Conservation (phyloP, 2,329 filamentous ascomycete species). For the Colletotrichum sidae region DNA sequence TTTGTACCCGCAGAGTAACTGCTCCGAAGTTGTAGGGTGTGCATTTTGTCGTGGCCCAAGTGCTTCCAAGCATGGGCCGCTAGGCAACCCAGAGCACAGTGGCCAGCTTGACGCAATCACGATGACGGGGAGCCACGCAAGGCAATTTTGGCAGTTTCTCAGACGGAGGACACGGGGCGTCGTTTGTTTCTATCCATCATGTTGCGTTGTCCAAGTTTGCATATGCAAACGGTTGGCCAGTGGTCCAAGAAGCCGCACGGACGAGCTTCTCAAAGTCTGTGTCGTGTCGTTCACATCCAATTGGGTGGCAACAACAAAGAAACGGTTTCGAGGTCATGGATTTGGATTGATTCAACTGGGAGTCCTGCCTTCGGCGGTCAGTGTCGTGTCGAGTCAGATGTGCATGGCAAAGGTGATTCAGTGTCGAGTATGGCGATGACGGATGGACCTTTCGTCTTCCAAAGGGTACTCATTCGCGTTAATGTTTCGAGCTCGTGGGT, state of each 20-base stretch:
- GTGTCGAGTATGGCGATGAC: too few relatives aligned
- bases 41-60: background rate
- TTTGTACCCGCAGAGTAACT: slow-evolving; percentile 1
- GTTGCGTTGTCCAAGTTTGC: slow-evolving; percentile 18
- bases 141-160: slow-evolving; percentile 23
- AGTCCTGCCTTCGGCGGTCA: too few relatives aligned
- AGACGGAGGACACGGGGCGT: slow-evolving; percentile 27
- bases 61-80: slow-evolving; percentile 22
- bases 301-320: too few relatives aligned
- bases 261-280: background rate
- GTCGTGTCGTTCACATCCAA: too few relatives aligned
- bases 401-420: too few relatives aligned
- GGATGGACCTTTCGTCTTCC: too few relatives aligned
- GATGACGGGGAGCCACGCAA: slow-evolving; percentile 26
- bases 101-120: slow-evolving; percentile 5
- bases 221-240: slow-evolving; percentile 21
- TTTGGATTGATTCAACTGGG: too few relatives aligned
- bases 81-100: slow-evolving; percentile 1
- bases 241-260: slow-evolving; percentile 28
- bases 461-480: too few relatives aligned
- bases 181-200: slow-evolving; percentile 22
- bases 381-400: too few relatives aligned
- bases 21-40: background rate
- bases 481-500: too few relatives aligned
- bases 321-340: too few relatives aligned